phyloP scores from a whole-genome alignment of 2,329 filamentous ascomycete genomes.

The Atkinsonella hypoxylon region DNA sequence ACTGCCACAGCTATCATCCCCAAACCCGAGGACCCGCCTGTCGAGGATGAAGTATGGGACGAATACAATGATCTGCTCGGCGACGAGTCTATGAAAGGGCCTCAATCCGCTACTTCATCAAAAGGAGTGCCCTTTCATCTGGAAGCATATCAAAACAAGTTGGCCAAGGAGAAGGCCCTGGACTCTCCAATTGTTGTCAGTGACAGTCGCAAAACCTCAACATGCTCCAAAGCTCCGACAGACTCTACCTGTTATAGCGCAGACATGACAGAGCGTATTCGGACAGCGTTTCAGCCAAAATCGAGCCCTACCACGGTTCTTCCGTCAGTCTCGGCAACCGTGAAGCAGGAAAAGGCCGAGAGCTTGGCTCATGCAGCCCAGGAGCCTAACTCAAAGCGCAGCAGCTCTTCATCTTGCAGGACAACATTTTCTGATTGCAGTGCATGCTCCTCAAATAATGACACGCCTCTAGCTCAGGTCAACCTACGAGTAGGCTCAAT shows the following conservation, averaged over 20 bases:
- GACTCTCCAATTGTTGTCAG: slow-evolving; percentile 36
- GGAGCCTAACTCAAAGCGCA: slow-evolving; percentile 15
- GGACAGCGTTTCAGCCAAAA: slow-evolving; percentile 33
- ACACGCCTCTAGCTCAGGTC: slow-evolving; percentile 55
- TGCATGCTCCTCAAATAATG: slow-evolving; percentile 40
- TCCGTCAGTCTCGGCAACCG: not conserved
- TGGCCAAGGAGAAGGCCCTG: slow-evolving; percentile 25
- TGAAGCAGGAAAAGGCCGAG: not conserved
- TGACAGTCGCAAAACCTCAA: slow-evolving; percentile 20
- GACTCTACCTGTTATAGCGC: slow-evolving; percentile 41
- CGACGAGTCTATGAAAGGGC: slow-evolving; percentile 36
- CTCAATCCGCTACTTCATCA: slow-evolving; percentile 43
- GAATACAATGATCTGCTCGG: slow-evolving; percentile 86
- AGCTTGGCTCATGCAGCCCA: not conserved
- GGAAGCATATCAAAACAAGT: slow-evolving; percentile 32
- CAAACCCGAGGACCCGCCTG: slow-evolving; percentile 45
- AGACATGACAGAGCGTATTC: slow-evolving; percentile 42
- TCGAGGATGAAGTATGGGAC: slow-evolving; percentile 84
- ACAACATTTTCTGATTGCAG: slow-evolving; percentile 31
- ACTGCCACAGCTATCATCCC: slow-evolving; percentile 57
- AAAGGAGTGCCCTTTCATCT: slow-evolving; percentile 44
- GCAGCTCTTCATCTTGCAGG: slow-evolving; percentile 20
- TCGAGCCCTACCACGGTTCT: slow-evolving; percentile 25
- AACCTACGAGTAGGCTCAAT: slow-evolving; percentile 70
- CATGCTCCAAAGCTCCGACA: slow-evolving; percentile 21